Base-by-base conservation (phyloP, 78 protist genomes). In the Dictyostelium firmibasis region DNA sequence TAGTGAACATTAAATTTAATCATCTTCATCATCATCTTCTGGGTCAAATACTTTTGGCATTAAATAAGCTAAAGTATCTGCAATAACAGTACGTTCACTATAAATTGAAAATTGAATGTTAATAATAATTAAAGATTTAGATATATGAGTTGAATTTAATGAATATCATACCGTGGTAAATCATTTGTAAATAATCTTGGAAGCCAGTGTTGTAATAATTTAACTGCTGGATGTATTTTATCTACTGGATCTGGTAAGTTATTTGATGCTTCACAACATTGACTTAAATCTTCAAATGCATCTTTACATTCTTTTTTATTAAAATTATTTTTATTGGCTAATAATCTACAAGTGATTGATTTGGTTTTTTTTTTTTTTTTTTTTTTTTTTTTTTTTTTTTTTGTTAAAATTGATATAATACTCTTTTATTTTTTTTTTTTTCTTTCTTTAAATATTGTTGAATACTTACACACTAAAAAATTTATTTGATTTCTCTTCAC, bases 181-280 rank as follows among this genome's bases (percentile, higher is more conserved):
- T 89, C 94, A 67, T 85, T 67, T 41, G 94, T 89, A 57, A 89
- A 89, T 2, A 89, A 25, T 89, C 94, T 89, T 81, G 94, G 94
- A 11, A 69, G 11, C 10, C 72, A 89, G 16, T 81, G 72, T 89
- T 89, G 94, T 16, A 89, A 43, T 43, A 83, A 20, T 44, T 81
- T 60, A 14, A 89, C 86, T 0, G 78, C 57, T 20, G 86, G 86
- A 11, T 38, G 86, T 11, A 81, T 81, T 33, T 75, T 43, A n/a
- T 89, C 62, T 50, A 69, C 94, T 10, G 70, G 86, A 31, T 89
- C 87, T 67, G 94, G 94, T 81, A 89, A 10, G 36, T 57, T 81
- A 23, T 57, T 62, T 29, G 85, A 85, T 27, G 41, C 81, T 29
- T 78, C 94, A 9, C 50, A 50, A 81, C 94, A 89, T 44, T 62